phyloP scores from a whole-genome alignment of 371 early-diverging fungal genomes.

The Mortierella sp. region DNA sequence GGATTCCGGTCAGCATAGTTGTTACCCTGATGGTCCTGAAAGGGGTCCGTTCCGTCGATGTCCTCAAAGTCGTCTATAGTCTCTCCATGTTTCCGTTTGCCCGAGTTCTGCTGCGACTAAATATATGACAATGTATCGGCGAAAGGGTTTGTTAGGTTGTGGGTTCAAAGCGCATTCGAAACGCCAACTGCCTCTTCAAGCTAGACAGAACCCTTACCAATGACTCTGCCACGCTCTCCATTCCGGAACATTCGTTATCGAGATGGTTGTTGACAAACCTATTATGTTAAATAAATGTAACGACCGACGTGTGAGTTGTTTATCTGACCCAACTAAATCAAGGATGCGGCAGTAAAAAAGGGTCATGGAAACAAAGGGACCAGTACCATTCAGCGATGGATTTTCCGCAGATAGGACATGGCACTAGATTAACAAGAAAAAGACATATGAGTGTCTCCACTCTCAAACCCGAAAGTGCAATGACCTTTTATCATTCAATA shows the following conservation, averaged over 20 bases:
- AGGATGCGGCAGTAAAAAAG: not conserved
- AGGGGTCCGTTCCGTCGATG: not conserved
- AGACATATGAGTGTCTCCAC: not conserved
- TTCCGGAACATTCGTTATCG: conserved; percentile 62
- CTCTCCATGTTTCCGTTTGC: conserved; percentile 31
- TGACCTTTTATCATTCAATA: too few relatives aligned
- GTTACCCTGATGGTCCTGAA: conserved; percentile 8
- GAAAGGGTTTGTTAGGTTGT: not conserved
- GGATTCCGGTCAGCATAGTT: not conserved
- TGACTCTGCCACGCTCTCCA: conserved; percentile 31
- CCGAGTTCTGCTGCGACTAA: conserved; percentile 26
- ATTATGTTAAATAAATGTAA: not conserved
- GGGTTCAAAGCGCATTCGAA: not conserved
- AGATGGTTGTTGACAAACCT: conserved; percentile 67
- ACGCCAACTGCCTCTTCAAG: not conserved
- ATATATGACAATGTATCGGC: not conserved
- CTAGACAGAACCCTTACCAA: conserved; percentile 17
- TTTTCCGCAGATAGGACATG: conserved; percentile 68
- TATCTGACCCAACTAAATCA: not conserved
- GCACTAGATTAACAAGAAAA: conserved; percentile 52
- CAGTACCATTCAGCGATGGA: conserved; percentile 62
- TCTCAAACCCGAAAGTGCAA: too few relatives aligned
- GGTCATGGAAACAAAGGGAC: not conserved
- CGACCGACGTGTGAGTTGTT: not conserved
- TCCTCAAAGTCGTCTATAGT: conserved; percentile 28